These are phyloP conservation scores for Backusella westeae DNA, from an alignment of 192 early-diverging fungal species.

Conservation along the genomic window DNA sequence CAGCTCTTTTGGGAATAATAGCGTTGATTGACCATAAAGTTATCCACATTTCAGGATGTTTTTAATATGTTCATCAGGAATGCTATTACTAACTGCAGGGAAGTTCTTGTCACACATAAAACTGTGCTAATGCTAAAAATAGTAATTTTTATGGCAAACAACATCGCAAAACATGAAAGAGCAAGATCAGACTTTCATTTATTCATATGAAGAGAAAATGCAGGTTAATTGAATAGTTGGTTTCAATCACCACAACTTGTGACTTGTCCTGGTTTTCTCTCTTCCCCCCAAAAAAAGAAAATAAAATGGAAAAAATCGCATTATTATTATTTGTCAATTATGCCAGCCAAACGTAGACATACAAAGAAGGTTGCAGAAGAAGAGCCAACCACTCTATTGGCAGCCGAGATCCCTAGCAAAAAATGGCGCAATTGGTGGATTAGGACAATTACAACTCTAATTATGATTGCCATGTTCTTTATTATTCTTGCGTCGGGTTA, in stretches of 20 bases:
- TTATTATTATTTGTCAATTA: not conserved
- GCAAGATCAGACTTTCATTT: not conserved
- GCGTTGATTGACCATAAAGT: no score
- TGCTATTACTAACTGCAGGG: no score
- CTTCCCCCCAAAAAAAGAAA: not conserved
- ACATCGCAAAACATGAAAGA: not conserved
- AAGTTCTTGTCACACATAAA: not conserved
- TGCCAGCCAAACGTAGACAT: not conserved
- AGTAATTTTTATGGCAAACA: not conserved
- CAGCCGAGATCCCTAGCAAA: constrained; percentile 40
- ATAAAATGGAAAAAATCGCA: not conserved
- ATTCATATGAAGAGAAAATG: not conserved
- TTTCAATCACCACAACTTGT: not conserved
- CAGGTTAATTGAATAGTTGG: not conserved
- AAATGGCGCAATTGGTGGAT: constrained; percentile 84
- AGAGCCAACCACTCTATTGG: constrained; percentile 39
- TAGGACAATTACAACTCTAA: constrained; percentile 79
- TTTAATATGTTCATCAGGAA: not conserved
- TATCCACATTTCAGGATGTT: not conserved
- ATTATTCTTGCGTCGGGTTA: constrained; percentile 75
- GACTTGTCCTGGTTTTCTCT: not conserved
- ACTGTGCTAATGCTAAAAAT: not conserved
- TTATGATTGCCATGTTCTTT: constrained; percentile 89
- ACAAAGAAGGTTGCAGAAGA: not conserved
- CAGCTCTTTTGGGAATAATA: no score